These are phyloP conservation scores for Chaetoscypha palmicola DNA, from an alignment of 2,329 filamentous ascomycete genomes.

Conservation along the genomic window DNA sequence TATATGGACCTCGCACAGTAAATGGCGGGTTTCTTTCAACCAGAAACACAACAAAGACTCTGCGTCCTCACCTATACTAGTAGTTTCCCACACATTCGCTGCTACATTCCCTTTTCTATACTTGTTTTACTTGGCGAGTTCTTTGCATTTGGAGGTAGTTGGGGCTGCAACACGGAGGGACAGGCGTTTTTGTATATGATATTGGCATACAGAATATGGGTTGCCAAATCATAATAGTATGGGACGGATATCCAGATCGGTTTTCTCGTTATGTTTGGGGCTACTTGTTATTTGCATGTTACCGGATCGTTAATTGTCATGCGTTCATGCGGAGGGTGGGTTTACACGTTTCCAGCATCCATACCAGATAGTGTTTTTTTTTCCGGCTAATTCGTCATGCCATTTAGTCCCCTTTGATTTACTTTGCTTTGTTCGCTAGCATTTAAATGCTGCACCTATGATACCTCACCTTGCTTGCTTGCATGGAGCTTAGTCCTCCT, in stretches of 20 bases:
- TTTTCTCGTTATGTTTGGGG: too few species aligned
- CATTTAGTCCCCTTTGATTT: not conserved
- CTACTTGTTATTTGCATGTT: slow-evolving; percentile 15
- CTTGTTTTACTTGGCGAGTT: slow-evolving; percentile 24
- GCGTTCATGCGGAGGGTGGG: not conserved
- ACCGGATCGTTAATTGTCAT: too few species aligned
- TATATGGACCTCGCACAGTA: slow-evolving; percentile 68
- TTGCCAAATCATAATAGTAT: slow-evolving; percentile 13
- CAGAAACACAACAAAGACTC: too few species aligned
- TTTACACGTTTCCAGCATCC: slow-evolving; percentile 2
- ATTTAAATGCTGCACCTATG: slow-evolving; percentile 11
- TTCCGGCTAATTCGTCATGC: too few species aligned
- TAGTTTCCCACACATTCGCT: slow-evolving; percentile 6
- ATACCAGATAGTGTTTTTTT: slow-evolving; percentile 1
- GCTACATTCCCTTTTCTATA: slow-evolving; percentile 17
- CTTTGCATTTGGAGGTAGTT: slow-evolving; percentile 30
- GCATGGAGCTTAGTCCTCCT: too few species aligned
- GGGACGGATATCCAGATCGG: slow-evolving; percentile 13
- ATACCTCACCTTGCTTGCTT: too few species aligned
- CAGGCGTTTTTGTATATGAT: slow-evolving; percentile 15
- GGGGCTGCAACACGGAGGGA: slow-evolving; percentile 15
- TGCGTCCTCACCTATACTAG: too few species aligned
- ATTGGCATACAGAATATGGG: slow-evolving; percentile 24
- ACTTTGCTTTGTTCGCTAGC: slow-evolving; percentile 1
- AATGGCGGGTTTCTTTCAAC: slow-evolving; percentile 8